These are phyloP conservation scores for Ilyonectria sp. DNA, from an alignment of 2,329 filamentous ascomycete genomes.

Conservation along the genomic window DNA sequence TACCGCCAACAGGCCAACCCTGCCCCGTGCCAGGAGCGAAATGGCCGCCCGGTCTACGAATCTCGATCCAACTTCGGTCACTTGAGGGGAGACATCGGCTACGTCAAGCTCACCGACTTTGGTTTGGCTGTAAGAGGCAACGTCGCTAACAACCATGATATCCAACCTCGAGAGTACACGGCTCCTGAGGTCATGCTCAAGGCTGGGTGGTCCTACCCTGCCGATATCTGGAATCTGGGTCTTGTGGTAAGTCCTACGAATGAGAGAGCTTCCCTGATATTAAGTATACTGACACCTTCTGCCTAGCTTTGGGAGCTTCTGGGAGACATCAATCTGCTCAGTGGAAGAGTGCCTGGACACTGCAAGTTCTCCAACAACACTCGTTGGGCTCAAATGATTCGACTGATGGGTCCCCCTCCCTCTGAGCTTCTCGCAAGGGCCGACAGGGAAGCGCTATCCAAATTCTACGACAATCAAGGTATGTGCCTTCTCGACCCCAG, in stretches of 20 bases:
- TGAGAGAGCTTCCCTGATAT: not conserved
- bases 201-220: conserved; percentile 50
- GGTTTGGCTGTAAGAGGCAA: conserved; percentile 47
- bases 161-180: conserved; percentile 50
- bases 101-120: conserved; percentile 50
- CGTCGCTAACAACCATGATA: conserved; percentile 42
- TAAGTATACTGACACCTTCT: conserved; percentile 12
- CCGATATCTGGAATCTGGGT: conserved; percentile 51
- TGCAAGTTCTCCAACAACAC: conserved; percentile 44
- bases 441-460: conserved; percentile 35
- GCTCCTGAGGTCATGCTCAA: conserved; percentile 52
- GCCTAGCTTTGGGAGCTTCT: conserved; percentile 48
- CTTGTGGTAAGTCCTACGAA: conserved; percentile 42
- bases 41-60: conserved; percentile 43
- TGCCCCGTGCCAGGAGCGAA: conserved; percentile 40
- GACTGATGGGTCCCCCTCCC: conserved; percentile 48
- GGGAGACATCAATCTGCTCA: conserved; percentile 48
- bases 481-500: not conserved
- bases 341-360: conserved; percentile 35
- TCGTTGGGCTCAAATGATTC: conserved; percentile 50
- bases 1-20: conserved; percentile 43
- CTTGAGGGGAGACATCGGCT: conserved; percentile 41
- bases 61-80: conserved; percentile 45
- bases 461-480: conserved; percentile 43
- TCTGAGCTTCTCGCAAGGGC: conserved; percentile 42